Evolutionary conservation across 1,139 yeast species (phyloP), one percentile per base, ranked within the genome.

Genomic region (Pneumocystis carinii): DNA sequence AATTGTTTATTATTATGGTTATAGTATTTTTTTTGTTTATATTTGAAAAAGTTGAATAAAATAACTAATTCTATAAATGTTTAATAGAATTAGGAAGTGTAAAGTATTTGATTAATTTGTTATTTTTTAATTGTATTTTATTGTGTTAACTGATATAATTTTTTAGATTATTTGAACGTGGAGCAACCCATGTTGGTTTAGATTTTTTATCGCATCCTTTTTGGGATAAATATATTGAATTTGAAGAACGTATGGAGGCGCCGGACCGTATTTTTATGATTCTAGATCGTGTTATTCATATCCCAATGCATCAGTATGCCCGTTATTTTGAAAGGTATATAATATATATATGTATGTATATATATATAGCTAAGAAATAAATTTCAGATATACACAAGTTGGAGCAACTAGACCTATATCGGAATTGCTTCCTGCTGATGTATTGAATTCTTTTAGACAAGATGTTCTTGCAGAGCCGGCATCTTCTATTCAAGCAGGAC

Each of bases 251-350:
- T 68, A 68, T 76, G 69, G 71, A 73, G 66, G 66, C 75, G 67
- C 71, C 70, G 15, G 78, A 78, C 64, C 78, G 65, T 66, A 75
- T 60, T 71, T 74, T 74, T 63, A 70, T 72, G 59, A 68, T 89
- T 14, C 74, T 90, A 53, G 76, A 90, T 63, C 77, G 84, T 59
- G 75, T 86, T 10, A 72, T 87, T 10, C 88, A 84, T 67, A 75
- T 87, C 1, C 97, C 97, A 0, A 69, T 86, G 41, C 89, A 89
- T 73, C 88, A 89, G 69, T 90, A 83, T 72, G 81, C 87, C 15
- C 78, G 81, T 65, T 84, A 83, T 70, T 77, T 72, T 66, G 76
- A 75, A 57, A 66, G 67, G 65, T 67, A 59, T 6, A 12, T 59
- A 37, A 8, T 48, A 41, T 48, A 48, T 48, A 42, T 42, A 24